Evolutionary conservation across 2,329 filamentous ascomycete genomes (phyloP).

Genomic region (Stylonectria norvegica): DNA sequence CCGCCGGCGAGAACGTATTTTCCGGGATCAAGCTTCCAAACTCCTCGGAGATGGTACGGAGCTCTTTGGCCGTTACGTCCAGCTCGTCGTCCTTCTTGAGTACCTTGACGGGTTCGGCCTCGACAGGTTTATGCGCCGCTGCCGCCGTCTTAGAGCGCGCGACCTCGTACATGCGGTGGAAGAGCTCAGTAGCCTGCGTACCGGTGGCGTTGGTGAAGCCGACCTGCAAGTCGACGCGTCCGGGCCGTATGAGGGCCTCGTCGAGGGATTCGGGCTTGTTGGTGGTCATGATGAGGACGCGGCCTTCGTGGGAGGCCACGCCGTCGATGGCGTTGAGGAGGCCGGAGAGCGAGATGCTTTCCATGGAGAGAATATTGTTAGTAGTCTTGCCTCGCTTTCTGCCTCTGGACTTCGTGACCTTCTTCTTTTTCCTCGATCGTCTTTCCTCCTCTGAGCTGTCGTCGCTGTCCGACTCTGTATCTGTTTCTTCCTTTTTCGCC

Average conservation of each 20-base stretch:
- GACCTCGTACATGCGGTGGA: constrained; percentile 58
- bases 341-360: constrained; percentile 69
- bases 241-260: constrained; percentile 69
- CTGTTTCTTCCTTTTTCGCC: constrained; percentile 19
- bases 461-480: constrained; percentile 18
- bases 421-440: constrained; percentile 18
- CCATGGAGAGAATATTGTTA: constrained; percentile 19
- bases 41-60: constrained; percentile 42
- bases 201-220: constrained; percentile 59
- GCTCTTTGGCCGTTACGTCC: constrained; percentile 37
- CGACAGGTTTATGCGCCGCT: too few relatives aligned
- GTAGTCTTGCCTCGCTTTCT: constrained; percentile 22
- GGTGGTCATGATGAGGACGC: constrained; percentile 78
- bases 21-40: constrained; percentile 55
- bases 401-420: constrained; percentile 12
- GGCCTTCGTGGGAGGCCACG: constrained; percentile 73
- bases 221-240: constrained; percentile 68
- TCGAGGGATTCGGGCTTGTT: constrained; percentile 73
- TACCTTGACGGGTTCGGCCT: constrained; percentile 5
- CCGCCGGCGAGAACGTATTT: constrained; percentile 54
- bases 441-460: constrained; percentile 24
- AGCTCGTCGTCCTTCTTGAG: constrained; percentile 23
- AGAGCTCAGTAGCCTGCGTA: constrained; percentile 54
- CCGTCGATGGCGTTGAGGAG: constrained; percentile 83
- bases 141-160: constrained; percentile 19